Evolutionary conservation across 2,329 filamentous ascomycete genomes (phyloP).

Genomic region (Ophiostoma sp.): DNA sequence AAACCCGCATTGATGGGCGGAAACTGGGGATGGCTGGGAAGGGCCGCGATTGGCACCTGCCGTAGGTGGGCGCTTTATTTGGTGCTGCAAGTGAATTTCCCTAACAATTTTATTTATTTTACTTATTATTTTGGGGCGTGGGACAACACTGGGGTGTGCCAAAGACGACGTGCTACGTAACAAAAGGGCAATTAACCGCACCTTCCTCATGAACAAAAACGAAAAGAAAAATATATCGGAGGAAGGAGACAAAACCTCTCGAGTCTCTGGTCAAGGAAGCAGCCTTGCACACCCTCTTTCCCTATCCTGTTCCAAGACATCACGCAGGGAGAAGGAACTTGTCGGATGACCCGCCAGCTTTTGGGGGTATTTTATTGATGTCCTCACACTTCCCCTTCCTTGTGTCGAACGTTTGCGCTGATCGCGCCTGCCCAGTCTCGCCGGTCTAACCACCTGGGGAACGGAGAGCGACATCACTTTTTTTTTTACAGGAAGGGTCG

Average conservation of each 20-base stretch:
- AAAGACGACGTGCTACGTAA: neutral
- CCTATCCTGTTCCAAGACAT: slow-evolving; percentile 4
- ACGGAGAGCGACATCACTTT: slow-evolving; percentile 2
- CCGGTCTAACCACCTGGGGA: slow-evolving; percentile 20
- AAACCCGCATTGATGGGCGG: slow-evolving; percentile 10
- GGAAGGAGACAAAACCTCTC: neutral
- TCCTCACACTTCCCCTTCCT: neutral
- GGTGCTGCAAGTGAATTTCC: neutral
- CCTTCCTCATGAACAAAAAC: neutral
- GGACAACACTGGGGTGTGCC: neutral
- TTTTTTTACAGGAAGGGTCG: neutral
- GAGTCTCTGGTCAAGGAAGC: neutral
- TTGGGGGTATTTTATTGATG: neutral
- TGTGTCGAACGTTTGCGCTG: slow-evolving; percentile 15
- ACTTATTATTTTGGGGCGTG: slow-evolving; percentile 1
- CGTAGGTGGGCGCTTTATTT: slow-evolving; percentile 4
- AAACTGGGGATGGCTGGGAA: slow-evolving; percentile 24
- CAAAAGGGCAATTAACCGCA: neutral
- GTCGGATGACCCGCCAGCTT: slow-evolving; percentile 8
- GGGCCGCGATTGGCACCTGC: slow-evolving; percentile 22
- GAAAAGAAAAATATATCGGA: neutral
- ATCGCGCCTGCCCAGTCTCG: slow-evolving; percentile 12
- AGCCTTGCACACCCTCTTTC: slow-evolving; percentile 17
- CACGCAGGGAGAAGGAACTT: neutral
- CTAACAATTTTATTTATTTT: neutral